phyloP scores from a whole-genome alignment of 495 filamentous ascomycete genomes.

The Penicillium nucicola region DNA sequence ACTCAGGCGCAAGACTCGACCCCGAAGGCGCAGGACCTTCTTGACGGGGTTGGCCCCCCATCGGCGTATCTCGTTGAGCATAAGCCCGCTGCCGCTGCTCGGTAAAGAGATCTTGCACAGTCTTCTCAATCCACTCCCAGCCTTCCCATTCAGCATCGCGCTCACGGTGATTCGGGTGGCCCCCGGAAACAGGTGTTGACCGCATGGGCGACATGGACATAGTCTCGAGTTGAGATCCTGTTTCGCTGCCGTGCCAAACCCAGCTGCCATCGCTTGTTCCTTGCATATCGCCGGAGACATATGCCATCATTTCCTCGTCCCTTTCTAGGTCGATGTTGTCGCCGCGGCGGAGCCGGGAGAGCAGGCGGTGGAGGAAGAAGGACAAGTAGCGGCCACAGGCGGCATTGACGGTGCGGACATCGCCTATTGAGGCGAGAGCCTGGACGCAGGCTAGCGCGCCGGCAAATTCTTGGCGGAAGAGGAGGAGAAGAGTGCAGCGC shows the following conservation, averaged over 20 bases:
- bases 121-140: slow-evolving; percentile 53
- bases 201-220: slow-evolving; percentile 20
- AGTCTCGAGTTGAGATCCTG: slow-evolving; percentile 35
- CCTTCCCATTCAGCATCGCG: slow-evolving; percentile 43
- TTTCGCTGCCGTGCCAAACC: slow-evolving; percentile 78
- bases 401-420: slow-evolving; percentile 65
- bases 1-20: slow-evolving; percentile 30
- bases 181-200: not conserved
- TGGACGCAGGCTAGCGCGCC: slow-evolving; percentile 71
- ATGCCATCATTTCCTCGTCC: slow-evolving; percentile 89
- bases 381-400: slow-evolving; percentile 78
- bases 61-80: not conserved
- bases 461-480: slow-evolving; percentile 68
- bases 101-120: slow-evolving; percentile 43
- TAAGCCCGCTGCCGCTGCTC: slow-evolving; percentile 32
- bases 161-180: slow-evolving; percentile 5
- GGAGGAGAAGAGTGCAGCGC: slow-evolving; percentile 80
- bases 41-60: slow-evolving; percentile 15
- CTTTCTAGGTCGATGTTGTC: slow-evolving; percentile 54
- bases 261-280: slow-evolving; percentile 74
- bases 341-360: slow-evolving; percentile 52
- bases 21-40: slow-evolving; percentile 10
- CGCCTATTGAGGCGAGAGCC: slow-evolving; percentile 63
- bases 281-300: slow-evolving; percentile 87
- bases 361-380: slow-evolving; percentile 74